phyloP scores from a whole-genome alignment of 371 early-diverging fungal species.

The Encephalitozoon hellem region DNA sequence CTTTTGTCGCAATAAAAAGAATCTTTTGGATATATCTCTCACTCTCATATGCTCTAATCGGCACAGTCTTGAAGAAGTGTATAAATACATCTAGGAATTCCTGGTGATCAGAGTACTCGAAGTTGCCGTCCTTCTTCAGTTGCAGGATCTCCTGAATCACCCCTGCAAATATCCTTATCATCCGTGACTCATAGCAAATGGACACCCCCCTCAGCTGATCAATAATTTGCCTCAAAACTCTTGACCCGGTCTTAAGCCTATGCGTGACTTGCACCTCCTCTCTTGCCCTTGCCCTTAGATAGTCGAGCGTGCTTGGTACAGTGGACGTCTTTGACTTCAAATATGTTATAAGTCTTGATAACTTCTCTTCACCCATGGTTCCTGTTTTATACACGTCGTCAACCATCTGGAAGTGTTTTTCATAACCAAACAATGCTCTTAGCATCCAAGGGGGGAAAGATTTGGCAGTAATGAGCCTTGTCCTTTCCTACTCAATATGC shows the following conservation, averaged over 20 bases:
- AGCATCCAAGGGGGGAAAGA: background rate
- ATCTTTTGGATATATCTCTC: background rate
- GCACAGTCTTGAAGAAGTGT: background rate
- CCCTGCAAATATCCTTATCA: background rate
- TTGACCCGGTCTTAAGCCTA: background rate
- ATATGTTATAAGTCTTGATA: background rate
- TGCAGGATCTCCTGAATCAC: background rate
- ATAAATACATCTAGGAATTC: slow-evolving; percentile 1
- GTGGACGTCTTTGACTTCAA: background rate
- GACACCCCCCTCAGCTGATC: background rate
- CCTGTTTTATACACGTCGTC: background rate
- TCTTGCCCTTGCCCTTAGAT: background rate
- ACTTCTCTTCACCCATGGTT: background rate
- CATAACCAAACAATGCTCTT: background rate
- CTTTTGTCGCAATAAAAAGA: background rate
- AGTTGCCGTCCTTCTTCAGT: background rate
- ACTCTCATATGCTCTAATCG: background rate
- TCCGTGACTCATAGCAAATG: slow-evolving; percentile 3
- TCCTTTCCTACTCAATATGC: background rate
- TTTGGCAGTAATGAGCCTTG: background rate
- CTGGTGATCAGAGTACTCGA: slow-evolving; percentile 7
- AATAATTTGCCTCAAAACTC: background rate
- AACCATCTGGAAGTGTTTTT: slow-evolving; percentile 6
- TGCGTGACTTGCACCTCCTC: background rate
- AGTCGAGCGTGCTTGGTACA: background rate